phyloP scores from a whole-genome alignment of 2,329 filamentous ascomycete genomes.

The Calonectria multiphialidica region DNA sequence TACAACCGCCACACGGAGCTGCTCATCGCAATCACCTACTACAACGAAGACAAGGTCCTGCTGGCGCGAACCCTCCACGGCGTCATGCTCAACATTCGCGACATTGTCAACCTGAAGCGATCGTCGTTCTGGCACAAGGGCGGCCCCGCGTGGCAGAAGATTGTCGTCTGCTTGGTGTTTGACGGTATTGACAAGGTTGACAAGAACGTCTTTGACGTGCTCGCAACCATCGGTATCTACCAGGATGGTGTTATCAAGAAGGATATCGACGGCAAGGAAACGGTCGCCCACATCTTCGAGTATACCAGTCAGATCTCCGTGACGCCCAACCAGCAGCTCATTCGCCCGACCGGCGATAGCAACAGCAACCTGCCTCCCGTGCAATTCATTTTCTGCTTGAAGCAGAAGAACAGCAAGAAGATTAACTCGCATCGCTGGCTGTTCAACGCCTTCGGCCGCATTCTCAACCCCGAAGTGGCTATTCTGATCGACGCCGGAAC shows the following conservation, averaged over 20 bases:
- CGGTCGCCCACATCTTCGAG: conserved; percentile 41
- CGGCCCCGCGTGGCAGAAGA: conserved; percentile 41
- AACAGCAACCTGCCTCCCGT: conserved; percentile 37
- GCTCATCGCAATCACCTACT: conserved; percentile 41
- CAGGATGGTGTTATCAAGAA: conserved; percentile 43
- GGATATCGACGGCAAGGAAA: conserved; percentile 42
- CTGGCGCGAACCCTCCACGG: conserved; percentile 40
- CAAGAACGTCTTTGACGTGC: conserved; percentile 42
- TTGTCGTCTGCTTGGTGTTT: conserved; percentile 41
- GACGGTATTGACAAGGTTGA: conserved; percentile 42
- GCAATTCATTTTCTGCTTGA: conserved; percentile 42
- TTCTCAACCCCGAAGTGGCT: conserved; percentile 40
- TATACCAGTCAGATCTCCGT: conserved; percentile 43
- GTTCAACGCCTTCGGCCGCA: conserved; percentile 42
- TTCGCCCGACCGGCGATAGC: conserved; percentile 36
- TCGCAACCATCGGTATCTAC: conserved; percentile 40
- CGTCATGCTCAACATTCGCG: conserved; percentile 41
- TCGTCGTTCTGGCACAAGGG: conserved; percentile 44
- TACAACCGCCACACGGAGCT: conserved; percentile 43
- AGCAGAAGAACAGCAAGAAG: conserved; percentile 44
- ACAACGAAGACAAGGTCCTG: conserved; percentile 43
- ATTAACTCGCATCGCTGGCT: conserved; percentile 44
- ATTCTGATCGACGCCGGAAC: conserved; percentile 42
- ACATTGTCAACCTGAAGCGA: conserved; percentile 41
- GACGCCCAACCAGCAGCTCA: conserved; percentile 41